phyloP scores from a whole-genome alignment of 129 eudicot genomes.

The sunflower (Helianthus annuus) region DNA sequence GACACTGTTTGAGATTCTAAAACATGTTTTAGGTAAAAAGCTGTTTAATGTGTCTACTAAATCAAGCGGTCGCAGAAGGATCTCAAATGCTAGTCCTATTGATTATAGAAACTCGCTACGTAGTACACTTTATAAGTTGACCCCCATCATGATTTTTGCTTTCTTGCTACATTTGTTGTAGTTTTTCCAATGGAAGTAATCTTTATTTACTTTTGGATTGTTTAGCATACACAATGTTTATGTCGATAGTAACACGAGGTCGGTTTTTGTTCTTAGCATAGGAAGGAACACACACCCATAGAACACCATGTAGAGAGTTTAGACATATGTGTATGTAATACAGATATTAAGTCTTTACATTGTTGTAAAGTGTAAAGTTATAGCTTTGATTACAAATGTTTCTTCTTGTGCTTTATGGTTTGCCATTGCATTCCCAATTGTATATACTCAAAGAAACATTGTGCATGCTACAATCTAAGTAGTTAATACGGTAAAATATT shows the following conservation, averaged over 20 bases:
- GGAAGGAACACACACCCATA: constrained; percentile 3
- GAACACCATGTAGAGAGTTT: not conserved
- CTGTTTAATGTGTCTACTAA: constrained; percentile 74
- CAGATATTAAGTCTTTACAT: not conserved
- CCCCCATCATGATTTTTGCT: constrained; percentile 37
- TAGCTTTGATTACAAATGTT: not conserved
- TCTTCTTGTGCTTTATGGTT: not conserved
- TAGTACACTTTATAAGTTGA: constrained; percentile 27
- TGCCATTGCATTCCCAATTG: not conserved
- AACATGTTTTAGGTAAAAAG: constrained; percentile 46
- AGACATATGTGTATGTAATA: not conserved
- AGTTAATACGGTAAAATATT: too few species aligned
- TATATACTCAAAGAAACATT: not conserved
- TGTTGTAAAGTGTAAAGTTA: not conserved
- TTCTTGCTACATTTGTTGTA: constrained; percentile 38
- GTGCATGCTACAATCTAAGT: not conserved
- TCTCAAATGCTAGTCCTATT: constrained; percentile 41
- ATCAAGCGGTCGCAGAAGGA: constrained; percentile 54
- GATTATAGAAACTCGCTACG: constrained; percentile 18
- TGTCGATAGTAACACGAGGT: not conserved
- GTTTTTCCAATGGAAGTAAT: not conserved
- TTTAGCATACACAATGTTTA: constrained; percentile 2
- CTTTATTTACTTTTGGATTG: constrained; percentile 12
- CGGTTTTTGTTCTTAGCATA: constrained; percentile 6
- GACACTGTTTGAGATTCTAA: not conserved